These are phyloP conservation scores for Lindgomyces ingoldianus DNA, from an alignment of 495 filamentous ascomycete genomes.

Conservation along the genomic window DNA sequence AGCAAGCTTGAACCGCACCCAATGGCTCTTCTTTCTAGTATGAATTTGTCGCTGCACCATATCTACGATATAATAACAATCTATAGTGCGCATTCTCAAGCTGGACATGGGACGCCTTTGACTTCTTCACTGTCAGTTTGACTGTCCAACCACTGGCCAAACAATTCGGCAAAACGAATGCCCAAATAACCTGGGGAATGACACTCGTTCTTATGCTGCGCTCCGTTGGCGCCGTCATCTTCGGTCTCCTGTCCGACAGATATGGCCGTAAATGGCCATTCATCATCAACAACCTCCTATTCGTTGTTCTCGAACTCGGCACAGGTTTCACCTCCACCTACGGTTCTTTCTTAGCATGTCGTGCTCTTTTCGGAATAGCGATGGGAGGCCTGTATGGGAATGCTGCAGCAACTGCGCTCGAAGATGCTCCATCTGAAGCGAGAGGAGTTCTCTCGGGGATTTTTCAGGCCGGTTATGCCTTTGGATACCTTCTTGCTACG, in stretches of 20 bases:
- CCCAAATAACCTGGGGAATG: slow-evolving; percentile 85
- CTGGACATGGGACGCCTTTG: slow-evolving; percentile 82
- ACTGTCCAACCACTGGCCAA: slow-evolving; percentile 68
- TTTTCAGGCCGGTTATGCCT: slow-evolving; percentile 83
- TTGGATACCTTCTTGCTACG: slow-evolving; percentile 78
- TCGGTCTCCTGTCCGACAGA: slow-evolving; percentile 77
- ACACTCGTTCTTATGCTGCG: slow-evolving; percentile 80
- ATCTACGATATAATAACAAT: no score
- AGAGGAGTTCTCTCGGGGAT: slow-evolving; percentile 79
- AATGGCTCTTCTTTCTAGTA: no score
- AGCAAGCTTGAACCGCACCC: no score
- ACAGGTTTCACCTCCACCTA: slow-evolving; percentile 80
- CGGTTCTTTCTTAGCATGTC: slow-evolving; percentile 71
- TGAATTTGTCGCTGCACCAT: no score
- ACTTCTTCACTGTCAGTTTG: slow-evolving; percentile 85
- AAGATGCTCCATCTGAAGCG: slow-evolving; percentile 73
- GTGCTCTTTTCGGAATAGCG: slow-evolving; percentile 82
- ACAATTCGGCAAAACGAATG: slow-evolving; percentile 62
- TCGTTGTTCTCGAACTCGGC: slow-evolving; percentile 76
- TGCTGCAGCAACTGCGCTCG: slow-evolving; percentile 78
- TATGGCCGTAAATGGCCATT: slow-evolving; percentile 90
- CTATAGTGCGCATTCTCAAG: no score
- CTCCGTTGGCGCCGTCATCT: slow-evolving; percentile 68
- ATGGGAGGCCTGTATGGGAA: slow-evolving; percentile 91
- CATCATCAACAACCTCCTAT: slow-evolving; percentile 75